These are phyloP conservation scores for Neonectria neomacrospora DNA, from an alignment of 2,329 filamentous ascomycete species.

Conservation along the genomic window DNA sequence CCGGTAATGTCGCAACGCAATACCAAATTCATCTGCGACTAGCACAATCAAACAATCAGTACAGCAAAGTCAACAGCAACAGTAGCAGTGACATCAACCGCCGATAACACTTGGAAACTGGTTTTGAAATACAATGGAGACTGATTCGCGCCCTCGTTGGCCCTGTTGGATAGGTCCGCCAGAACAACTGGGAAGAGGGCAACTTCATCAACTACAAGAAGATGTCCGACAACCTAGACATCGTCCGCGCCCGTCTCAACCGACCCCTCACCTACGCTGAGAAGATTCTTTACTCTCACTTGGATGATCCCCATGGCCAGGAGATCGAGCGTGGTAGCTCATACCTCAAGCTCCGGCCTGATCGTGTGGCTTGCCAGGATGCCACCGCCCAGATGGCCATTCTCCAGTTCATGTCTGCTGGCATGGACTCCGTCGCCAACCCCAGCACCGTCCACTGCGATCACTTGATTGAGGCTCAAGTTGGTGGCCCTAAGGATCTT, in stretches of 20 bases:
- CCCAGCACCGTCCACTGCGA: slow-evolving; percentile 98
- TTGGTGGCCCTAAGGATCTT: slow-evolving; percentile 94
- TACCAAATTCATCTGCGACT: not conserved
- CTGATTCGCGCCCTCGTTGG: slow-evolving; percentile 31
- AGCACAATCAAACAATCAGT: not conserved
- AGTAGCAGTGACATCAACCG: not conserved
- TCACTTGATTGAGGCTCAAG: slow-evolving; percentile 97
- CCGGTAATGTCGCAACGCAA: not conserved
- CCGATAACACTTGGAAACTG: not conserved
- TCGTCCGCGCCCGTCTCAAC: slow-evolving; percentile 91
- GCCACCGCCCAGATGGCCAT: slow-evolving; percentile 99
- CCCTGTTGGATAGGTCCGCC: slow-evolving; percentile 70
- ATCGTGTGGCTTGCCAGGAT: slow-evolving; percentile 99
- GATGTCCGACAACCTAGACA: slow-evolving; percentile 96
- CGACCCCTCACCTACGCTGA: slow-evolving; percentile 94
- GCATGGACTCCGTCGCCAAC: slow-evolving; percentile 94
- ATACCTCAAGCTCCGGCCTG: slow-evolving; percentile 95
- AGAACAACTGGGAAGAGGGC: slow-evolving; percentile 95
- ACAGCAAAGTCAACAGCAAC: not conserved
- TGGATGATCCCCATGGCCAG: slow-evolving; percentile 95
- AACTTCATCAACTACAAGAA: slow-evolving; percentile 99
- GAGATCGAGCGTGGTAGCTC: slow-evolving; percentile 96
- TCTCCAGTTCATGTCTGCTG: slow-evolving; percentile 99
- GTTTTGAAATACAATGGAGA: not conserved
- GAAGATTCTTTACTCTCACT: slow-evolving; percentile 99